These are phyloP conservation scores for Eucalyptus sideroxylon DNA, from an alignment of 345 rosid genomes.

Conservation along the genomic window DNA sequence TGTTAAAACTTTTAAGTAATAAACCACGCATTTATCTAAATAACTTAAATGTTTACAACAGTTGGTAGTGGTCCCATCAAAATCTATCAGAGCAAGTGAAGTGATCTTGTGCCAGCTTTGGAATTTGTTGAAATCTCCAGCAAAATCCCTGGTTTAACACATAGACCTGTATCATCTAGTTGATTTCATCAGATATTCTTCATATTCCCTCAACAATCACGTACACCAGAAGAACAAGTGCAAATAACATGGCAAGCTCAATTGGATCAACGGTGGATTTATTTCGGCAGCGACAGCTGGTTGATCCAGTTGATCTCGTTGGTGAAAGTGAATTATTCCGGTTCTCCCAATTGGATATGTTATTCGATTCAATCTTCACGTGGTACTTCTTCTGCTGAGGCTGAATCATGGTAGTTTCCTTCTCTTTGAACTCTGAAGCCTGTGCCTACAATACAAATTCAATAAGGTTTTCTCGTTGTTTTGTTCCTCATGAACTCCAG, in stretches of 20 bases:
- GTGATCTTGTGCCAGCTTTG: not conserved
- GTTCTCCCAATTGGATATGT: not conserved
- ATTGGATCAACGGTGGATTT: not conserved
- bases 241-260: not conserved
- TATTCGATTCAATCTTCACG: not conserved
- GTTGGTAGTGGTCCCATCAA: too few relatives aligned
- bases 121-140: not conserved
- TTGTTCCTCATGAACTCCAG: not conserved
- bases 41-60: accelerated
- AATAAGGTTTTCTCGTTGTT: not conserved
- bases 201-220: not conserved
- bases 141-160: not conserved
- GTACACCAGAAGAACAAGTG: not conserved
- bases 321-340: not conserved
- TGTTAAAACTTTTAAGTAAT: too few relatives aligned
- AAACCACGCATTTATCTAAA: too few relatives aligned
- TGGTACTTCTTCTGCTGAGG: not conserved
- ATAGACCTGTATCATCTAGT: not conserved
- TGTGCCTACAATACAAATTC: not conserved
- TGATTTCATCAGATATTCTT: not conserved
- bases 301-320: not conserved
- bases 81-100: not conserved
- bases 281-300: not conserved
- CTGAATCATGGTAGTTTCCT: not conserved
- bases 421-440: not conserved